Base-by-base conservation (phyloP, 228 moss, liverwort and hornwort species). In the Sphagnum fallax region DNA sequence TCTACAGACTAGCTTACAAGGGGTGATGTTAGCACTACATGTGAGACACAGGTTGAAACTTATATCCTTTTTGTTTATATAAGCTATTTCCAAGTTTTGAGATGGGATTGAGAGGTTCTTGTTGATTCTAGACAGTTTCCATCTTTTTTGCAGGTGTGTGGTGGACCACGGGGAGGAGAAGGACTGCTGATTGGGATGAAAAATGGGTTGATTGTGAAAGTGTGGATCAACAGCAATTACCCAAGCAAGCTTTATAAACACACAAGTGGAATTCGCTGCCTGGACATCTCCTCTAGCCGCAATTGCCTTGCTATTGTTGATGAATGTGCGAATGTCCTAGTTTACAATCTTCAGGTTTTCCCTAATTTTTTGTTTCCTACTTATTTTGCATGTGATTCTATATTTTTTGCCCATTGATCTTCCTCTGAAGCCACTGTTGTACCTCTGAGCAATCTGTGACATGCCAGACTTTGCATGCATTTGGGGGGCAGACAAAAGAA, bases 111-210 rank as follows among this genome's bases (percentile, higher is more conserved):
- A 2, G 32, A 32, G 32, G 32, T 1, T 32, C 32, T 32, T 32
- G 32, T 32, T 32, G 32, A 32, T 32, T 32, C 32, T 32, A 32
- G 32, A 32, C 32, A 32, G 32, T 32, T 32, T 32, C 2, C 32
- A 32, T 32, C 32, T 32, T 32, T 32, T 32, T 32, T 60, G 66
- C 66, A 97, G 93, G 97, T 91, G 53, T 91, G 88, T 79, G 97
- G 97, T 53, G 93, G 97, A 66, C 93, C 93, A 67, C 71, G 69
- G 32, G 91, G 93, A 68, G 88, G 93, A 53, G 97, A 97, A 74
- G 93, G 97, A 72, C 71, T 97, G 50, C 80, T 97, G 10, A 88
- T 93, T 68, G 97, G 97, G 76, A 90, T 88, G 93, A 91, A 93
- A 75, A 93, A 84, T 78, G 97, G 97, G 50, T 74, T 93, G 80